phyloP scores from a whole-genome alignment of 2,329 filamentous ascomycete species.

The Fusarium fujikuroi region DNA sequence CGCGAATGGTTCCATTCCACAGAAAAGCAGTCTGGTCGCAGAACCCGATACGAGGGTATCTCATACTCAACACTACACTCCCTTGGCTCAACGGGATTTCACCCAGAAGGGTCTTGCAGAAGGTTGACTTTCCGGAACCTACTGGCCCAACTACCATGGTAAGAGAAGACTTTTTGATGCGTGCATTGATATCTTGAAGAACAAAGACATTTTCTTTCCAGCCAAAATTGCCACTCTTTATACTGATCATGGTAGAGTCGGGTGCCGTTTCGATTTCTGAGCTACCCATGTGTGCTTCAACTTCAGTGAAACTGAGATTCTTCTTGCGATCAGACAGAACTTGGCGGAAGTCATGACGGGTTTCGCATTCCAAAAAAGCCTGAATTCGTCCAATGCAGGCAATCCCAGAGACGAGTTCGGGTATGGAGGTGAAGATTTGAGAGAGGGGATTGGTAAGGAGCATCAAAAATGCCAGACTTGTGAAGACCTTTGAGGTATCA shows the following conservation, averaged over 20 bases:
- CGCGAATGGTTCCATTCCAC: slow-evolving; percentile 50
- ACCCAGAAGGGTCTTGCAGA: slow-evolving; percentile 51
- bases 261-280: no score
- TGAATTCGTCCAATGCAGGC: slow-evolving; percentile 4
- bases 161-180: slow-evolving; percentile 28
- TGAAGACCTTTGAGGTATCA: slow-evolving; percentile 47
- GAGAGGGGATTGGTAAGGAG: slow-evolving; percentile 4
- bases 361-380: background rate
- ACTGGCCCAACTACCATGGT: slow-evolving; percentile 53
- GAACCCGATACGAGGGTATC: slow-evolving; percentile 41
- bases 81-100: slow-evolving; percentile 40
- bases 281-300: background rate
- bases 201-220: slow-evolving; percentile 38
- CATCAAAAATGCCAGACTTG: slow-evolving; percentile 26
- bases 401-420: slow-evolving; percentile 3
- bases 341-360: background rate
- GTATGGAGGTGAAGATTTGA: slow-evolving; percentile 1
- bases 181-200: slow-evolving; percentile 27
- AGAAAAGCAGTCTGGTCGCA: slow-evolving; percentile 48
- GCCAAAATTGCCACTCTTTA: slow-evolving; percentile 34
- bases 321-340: background rate
- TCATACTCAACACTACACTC: slow-evolving; percentile 12
- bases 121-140: slow-evolving; percentile 50
- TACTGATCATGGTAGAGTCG: background rate
- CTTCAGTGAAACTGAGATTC: background rate